Evolutionary conservation across 2,329 filamentous ascomycete genomes (phyloP), one percentile per base, ranked within the genome.

Genomic region (Bipolaris gigantea): DNA sequence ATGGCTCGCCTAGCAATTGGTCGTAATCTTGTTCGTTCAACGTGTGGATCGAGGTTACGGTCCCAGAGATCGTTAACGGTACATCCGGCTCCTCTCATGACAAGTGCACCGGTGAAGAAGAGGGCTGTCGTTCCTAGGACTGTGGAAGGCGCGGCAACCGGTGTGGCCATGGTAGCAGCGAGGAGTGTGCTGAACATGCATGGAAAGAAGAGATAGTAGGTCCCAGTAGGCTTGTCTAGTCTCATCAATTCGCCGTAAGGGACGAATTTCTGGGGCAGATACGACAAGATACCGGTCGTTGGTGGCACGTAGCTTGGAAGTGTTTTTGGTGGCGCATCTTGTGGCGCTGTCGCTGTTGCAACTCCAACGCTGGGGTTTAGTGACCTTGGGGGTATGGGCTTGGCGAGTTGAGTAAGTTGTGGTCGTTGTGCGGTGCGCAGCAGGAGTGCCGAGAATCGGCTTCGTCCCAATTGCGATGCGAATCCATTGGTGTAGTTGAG

Each of bases 61-160:
- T 96, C 92, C 89, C 90, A 92, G 46, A 95, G 84, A 71, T 96
- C 92, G 71, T 96, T 96, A 76, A 95, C 91, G 16, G 89, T 89
- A 74, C 92, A 96, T 47, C 90, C 90, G 18, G 90, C 90, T 44
- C 92, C 89, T 56, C 92, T 88, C 89, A 96, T 94, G 61, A 96
- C 83, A 40, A 95, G 72, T 3, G 90, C 89, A 46, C 90, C 91
- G 2, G 85, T 80, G 65, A 89, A 83, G 76, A 95, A 94, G 43
- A 94, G 82, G 3, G 71, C 67, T 2, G 83, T 82, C 0, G 87
- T 91, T 44, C 84, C 81, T 27, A 88, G 61, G 16, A 90, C 85
- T 11, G 86, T 79, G 5, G 79, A 70, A 0, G 88, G 85, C 1
- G 84, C 70, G 2, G 85, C 76, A 63, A 87, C 81, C 0, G 89